Conservation (phyloP, 805 yeast species). For the Wickerhamiella alocasiicola region DNA sequence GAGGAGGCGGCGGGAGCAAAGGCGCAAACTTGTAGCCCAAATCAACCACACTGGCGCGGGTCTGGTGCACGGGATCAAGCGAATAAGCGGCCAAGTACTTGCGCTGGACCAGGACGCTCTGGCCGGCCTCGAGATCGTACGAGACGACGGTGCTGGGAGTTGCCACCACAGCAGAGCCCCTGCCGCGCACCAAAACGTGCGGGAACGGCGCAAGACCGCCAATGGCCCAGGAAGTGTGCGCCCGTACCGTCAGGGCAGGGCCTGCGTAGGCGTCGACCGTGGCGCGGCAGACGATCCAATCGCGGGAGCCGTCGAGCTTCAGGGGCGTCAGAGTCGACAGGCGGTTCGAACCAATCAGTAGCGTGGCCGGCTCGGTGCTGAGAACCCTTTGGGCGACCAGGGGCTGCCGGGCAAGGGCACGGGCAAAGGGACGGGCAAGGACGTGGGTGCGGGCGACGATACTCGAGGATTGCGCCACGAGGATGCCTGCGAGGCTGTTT, state of each 20-base stretch:
- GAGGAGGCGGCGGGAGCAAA: background rate
- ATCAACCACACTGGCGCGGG: conserved; percentile 8
- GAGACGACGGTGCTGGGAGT: conserved; percentile 33
- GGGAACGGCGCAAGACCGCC: conserved; percentile 23
- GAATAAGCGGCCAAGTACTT: conserved; percentile 33
- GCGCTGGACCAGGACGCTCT: conserved; percentile 32
- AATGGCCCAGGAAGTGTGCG: conserved; percentile 20
- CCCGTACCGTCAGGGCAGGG: conserved; percentile 22
- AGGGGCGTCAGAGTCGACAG: conserved; percentile 26
- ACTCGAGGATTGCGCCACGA: conserved; percentile 14
- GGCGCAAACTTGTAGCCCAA: conserved; percentile 6
- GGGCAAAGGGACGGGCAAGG: conserved; percentile 14
- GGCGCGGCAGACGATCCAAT: conserved; percentile 34
- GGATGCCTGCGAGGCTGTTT: conserved; percentile 17
- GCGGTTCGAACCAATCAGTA: conserved; percentile 14
- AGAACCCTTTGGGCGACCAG: conserved; percentile 17
- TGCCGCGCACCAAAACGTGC: conserved; percentile 30
- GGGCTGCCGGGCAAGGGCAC: conserved; percentile 20
- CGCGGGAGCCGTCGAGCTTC: conserved; percentile 29
- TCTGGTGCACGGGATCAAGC: conserved; percentile 17
- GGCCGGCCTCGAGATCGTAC: conserved; percentile 30
- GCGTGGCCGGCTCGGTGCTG: conserved; percentile 17
- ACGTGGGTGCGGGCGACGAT: conserved; percentile 14
- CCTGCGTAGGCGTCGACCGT: conserved; percentile 38
- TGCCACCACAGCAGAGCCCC: conserved; percentile 34